Conservation (phyloP, 768 basidiomycete genomes). For the Albatrellus ellisii region DNA sequence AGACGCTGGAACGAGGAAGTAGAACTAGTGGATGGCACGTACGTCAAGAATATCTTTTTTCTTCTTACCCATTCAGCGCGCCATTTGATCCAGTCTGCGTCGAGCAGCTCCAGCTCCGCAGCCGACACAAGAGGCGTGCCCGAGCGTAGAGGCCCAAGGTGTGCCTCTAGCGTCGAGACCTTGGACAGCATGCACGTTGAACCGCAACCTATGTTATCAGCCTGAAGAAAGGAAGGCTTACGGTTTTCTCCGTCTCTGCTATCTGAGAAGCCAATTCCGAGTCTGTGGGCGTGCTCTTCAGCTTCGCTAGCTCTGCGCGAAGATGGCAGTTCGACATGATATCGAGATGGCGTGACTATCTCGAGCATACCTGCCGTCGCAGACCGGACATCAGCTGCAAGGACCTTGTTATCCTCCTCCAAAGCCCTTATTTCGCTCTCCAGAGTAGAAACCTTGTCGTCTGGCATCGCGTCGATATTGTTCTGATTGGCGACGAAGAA, state of each 20-base stretch:
- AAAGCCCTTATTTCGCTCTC: conserved; percentile 43
- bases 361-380: conserved; percentile 28
- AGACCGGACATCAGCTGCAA: conserved; percentile 38
- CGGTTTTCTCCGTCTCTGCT: conserved; percentile 35
- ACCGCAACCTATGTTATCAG: too few relatives aligned
- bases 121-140: conserved; percentile 57
- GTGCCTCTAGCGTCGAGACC: conserved; percentile 34
- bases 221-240: conserved; percentile 24
- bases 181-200: conserved; percentile 19
- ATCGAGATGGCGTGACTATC: background rate
- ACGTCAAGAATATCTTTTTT: conserved; percentile 67
- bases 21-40: conserved; percentile 16
- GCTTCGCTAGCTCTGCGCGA: conserved; percentile 44
- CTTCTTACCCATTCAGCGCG: conserved; percentile 68
- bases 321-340: conserved; percentile 10
- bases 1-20: background rate
- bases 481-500: conserved; percentile 83
- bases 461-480: conserved; percentile 49
- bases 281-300: conserved; percentile 59
- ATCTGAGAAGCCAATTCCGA: conserved; percentile 46
- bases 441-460: conserved; percentile 45
- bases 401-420: conserved; percentile 45
- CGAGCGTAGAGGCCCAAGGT: conserved; percentile 51
- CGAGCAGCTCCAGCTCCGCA: conserved; percentile 55
- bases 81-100: conserved; percentile 71